Conservation (phyloP, 2,329 filamentous ascomycete species). For the Hypomyces rosellus region DNA sequence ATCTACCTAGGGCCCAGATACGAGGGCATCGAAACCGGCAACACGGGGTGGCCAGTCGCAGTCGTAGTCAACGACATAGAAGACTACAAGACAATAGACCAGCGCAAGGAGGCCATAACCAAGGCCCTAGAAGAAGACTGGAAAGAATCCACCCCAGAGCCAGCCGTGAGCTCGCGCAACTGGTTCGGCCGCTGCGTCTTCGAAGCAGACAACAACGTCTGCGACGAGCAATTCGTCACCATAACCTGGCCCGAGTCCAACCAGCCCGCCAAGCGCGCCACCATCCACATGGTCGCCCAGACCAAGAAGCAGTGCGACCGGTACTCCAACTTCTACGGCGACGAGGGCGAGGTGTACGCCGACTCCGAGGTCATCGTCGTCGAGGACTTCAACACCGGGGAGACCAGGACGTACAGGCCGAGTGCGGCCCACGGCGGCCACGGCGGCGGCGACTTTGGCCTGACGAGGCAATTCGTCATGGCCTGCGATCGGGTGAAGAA, state of each 20-base stretch:
- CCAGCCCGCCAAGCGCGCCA: constrained; percentile 72
- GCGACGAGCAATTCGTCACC: constrained; percentile 86
- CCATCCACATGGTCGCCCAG: constrained; percentile 90
- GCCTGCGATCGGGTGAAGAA: constrained; percentile 78
- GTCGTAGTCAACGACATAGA: constrained; percentile 93
- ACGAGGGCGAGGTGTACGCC: constrained; percentile 77
- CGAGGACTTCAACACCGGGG: constrained; percentile 47
- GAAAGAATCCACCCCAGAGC: constrained; percentile 39
- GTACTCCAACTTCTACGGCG: constrained; percentile 80
- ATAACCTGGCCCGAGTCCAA: constrained; percentile 73
- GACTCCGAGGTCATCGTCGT: constrained; percentile 73
- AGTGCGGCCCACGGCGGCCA: constrained; percentile 32
- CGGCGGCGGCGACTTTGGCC: constrained; percentile 41
- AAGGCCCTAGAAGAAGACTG: constrained; percentile 48
- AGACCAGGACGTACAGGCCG: constrained; percentile 25
- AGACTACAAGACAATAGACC: constrained; percentile 51
- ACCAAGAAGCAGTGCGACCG: constrained; percentile 83
- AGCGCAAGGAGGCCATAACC: constrained; percentile 35
- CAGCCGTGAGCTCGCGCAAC: constrained; percentile 46
- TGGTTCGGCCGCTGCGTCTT: constrained; percentile 96
- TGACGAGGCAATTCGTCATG: constrained; percentile 74
- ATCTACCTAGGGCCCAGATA: constrained; percentile 68
- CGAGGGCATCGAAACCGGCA: constrained; percentile 55
- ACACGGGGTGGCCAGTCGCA: constrained; percentile 73
- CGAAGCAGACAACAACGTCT: constrained; percentile 88